Conservation (phyloP, 345 rosid species). For the Lepidium africanum region DNA sequence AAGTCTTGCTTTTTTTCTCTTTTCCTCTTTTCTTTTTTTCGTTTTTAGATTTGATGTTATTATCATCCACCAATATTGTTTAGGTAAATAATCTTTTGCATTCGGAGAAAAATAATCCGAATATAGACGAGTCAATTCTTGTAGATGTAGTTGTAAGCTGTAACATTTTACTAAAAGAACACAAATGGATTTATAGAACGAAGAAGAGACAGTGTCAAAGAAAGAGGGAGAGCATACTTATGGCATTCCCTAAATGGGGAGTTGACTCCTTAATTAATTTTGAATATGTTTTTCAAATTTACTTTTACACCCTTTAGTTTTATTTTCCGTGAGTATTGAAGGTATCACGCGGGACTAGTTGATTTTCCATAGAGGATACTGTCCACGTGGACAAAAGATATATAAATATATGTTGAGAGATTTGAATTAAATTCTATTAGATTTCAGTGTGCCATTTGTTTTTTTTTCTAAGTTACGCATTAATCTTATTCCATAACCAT, state of each 20-base stretch:
- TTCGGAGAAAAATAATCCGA: neutral
- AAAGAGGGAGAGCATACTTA: conserved; percentile 28
- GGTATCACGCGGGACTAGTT: too few relatives aligned
- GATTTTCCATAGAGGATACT: too few relatives aligned
- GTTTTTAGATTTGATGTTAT: conserved; percentile 10
- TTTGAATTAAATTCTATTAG: neutral
- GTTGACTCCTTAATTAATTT: conserved; percentile 18
- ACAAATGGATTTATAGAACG: neutral
- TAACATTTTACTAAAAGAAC: neutral
- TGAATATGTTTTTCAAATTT: neutral
- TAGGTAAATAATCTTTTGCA: conserved; percentile 5
- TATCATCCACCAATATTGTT: conserved; percentile 14
- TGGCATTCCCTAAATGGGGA: neutral
- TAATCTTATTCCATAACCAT: neutral
- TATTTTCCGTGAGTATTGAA: too few relatives aligned
- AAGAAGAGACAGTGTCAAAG: conserved; percentile 27
- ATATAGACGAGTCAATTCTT: conserved; percentile 6
- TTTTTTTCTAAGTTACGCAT: neutral
- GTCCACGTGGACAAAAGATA: too few relatives aligned
- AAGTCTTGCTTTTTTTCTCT: conserved; percentile 16
- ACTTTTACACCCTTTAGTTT: neutral
- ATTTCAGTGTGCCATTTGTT: neutral
- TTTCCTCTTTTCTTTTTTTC: neutral
- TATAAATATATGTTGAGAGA: too few relatives aligned
- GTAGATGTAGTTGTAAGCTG: conserved; percentile 2